Conservation (phyloP, 371 early-diverging fungal genomes). For the Circinella umbellata region DNA sequence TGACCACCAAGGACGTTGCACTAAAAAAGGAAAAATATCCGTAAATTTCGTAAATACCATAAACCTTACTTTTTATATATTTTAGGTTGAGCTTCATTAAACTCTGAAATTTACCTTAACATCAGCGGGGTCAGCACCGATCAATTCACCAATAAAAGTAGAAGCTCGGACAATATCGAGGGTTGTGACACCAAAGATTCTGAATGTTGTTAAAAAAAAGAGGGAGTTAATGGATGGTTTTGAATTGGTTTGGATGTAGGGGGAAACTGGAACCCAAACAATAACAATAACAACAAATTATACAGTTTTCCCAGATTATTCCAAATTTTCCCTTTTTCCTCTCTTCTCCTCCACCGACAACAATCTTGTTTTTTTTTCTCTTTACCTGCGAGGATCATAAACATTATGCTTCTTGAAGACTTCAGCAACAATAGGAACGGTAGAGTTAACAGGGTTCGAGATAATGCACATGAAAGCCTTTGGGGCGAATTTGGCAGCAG, state of each 20-base stretch:
- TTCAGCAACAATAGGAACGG: constrained; percentile 87
- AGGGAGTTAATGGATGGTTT: not conserved
- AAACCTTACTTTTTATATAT: too few species aligned
- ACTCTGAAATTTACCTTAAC: constrained; percentile 24
- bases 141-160: constrained; percentile 75
- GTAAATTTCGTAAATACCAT: too few species aligned
- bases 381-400: constrained; percentile 87
- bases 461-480: constrained; percentile 84
- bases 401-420: constrained; percentile 75
- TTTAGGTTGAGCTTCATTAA: too few species aligned
- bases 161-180: constrained; percentile 90
- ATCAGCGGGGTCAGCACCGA: constrained; percentile 21
- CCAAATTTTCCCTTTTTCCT: not conserved
- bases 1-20: constrained; percentile 91
- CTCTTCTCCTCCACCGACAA: not conserved
- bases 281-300: too few species aligned
- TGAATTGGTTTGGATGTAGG: too few species aligned
- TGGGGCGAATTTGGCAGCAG: constrained; percentile 79
- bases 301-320: not conserved
- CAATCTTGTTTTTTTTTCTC: not conserved
- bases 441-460: constrained; percentile 94
- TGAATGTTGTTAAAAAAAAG: constrained; percentile 18
- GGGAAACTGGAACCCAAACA: not conserved
- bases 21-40: not conserved
- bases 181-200: constrained; percentile 91